These are phyloP conservation scores for Striga hermonthica DNA, from an alignment of 305 asterid species.

Conservation along the genomic window DNA sequence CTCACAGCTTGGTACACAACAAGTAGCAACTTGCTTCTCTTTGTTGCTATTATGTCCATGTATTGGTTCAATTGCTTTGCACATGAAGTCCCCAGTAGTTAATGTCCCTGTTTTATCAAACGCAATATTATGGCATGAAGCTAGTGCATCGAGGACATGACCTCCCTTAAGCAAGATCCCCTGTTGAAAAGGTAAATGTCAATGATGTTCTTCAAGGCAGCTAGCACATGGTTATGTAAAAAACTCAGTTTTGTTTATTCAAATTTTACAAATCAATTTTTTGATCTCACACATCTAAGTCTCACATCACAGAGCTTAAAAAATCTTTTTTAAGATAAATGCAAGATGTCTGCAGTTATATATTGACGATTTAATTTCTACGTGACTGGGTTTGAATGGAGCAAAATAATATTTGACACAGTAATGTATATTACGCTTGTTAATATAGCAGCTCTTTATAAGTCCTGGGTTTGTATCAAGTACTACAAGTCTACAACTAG, in stretches of 20 bases:
- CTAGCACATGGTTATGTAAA: constrained; percentile 3
- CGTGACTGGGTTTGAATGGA: neutral
- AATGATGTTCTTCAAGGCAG: constrained; percentile 20
- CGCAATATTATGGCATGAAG: constrained; percentile 91
- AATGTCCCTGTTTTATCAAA: constrained; percentile 99
- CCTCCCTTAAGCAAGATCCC: constrained; percentile 98
- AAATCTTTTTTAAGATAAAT: constrained; percentile 12
- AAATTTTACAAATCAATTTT: constrained; percentile 9
- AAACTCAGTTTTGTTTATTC: neutral
- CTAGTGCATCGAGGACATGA: constrained; percentile 85
- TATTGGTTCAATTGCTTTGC: constrained; percentile 99
- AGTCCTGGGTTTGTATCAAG: neutral
- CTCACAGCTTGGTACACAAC: constrained; percentile 96
- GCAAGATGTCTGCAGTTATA: constrained; percentile 8
- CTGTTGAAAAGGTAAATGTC: constrained; percentile 41
- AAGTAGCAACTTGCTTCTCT: constrained; percentile 44
- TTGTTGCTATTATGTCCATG: constrained; percentile 64
- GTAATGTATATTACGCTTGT: neutral
- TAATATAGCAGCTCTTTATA: neutral
- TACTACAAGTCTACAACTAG: constrained; percentile 19
- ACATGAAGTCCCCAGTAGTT: constrained; percentile 93
- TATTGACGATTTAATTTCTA: constrained; percentile 22
- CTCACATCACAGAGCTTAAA: constrained; percentile 10
- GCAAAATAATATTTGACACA: neutral
- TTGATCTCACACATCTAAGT: constrained; percentile 1